Base-by-base conservation (phyloP, 2,329 filamentous ascomycete species). In the Ophiostoma sp. region DNA sequence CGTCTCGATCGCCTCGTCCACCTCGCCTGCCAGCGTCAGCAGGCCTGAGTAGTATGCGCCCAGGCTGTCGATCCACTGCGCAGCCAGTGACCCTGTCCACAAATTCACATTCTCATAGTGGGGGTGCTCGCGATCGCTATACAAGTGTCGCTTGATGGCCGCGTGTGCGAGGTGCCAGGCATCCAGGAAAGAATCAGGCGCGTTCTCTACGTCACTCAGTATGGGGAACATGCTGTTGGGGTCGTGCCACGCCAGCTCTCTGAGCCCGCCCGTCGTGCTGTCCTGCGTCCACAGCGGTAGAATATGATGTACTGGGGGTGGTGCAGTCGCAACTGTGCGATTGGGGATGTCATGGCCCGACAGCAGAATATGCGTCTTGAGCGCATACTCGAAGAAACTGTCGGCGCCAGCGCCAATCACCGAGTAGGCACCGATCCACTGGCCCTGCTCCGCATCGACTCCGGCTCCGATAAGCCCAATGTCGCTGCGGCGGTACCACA, bases 351-450 rank as follows among this genome's bases (percentile, higher is more conserved):
- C 84, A 71, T 90, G 87, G 1, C 92, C 92, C 1, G 94, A 97
- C 31, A 98, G 86, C 33, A 99, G 81, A 72, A 99, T 91, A 77
- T 97, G 89, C 23, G 93, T 93, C 80, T 99, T 99, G 76, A 98
- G 85, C 3, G 95, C 94, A 79, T 99, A 99, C 80, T 99, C 95
- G 76, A 97, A 98, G 81, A 99, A 99, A 80, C 94, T 97, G 81
- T 99, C 95, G 76, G 97, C 93, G 54, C 95, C 95, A 8, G 95
- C 95, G 67, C 95, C 95, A 75, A 99, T 96, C 39, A 95, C 94
- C n/a, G 94, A 90, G 78, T 92, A 94, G 1, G 91, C 86, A 10
- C 90, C 90, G 44, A 95, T 89, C 95, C 95, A 99, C 74, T 90
- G 85, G 0, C 94, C 95, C 36, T 88, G 90, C 77, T 98, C 94